Evolutionary conservation across 2,329 filamentous ascomycete genomes (phyloP), one percentile per base, ranked within the genome.

Genomic region (Fusarium piperis): DNA sequence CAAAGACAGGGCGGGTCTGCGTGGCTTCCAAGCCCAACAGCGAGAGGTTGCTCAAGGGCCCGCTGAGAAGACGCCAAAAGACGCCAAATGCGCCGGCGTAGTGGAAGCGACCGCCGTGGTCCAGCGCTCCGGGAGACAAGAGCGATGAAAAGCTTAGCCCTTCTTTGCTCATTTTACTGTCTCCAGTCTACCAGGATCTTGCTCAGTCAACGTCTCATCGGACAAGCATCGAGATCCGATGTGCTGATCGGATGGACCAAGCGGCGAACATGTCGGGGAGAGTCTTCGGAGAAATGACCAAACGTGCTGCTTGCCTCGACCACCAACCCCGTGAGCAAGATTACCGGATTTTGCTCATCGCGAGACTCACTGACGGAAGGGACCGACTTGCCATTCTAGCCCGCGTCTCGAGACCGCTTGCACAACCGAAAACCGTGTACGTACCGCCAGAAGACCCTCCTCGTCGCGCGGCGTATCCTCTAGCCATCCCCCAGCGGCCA

Each of bases 111-210:
- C 62, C 58, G 51, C 61, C 58, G n/a, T 52, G 30, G 62, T 62
- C 73, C 74, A 75, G 63, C 51, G 33, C 58, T 62, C 63, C 60
- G 70, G 74, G 73, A 72, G 57, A 68, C 48, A 60, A 59, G 41
- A 60, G 57, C 56, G 57, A 63, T 61, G 57, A 67, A 70, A 73
- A 73, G 71, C 71, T 73, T 73, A 73, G 64, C 59, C 39, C 26
- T 35, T 55, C 28, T 67, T 56, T 66, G 68, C 63, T 74, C 74
- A 76, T 74, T 76, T 75, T 52, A 70, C 68, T 65, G 55, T 53
- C 67, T 64, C 64, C 65, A 66, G 59, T 58, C 36, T 66, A 33
- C 57, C 36, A 62, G 62, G 59, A 55, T 55, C 57, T 55, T 65
- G 33, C 39, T 52, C 26, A 51, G 62, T 66, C 35, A 59, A 35